Evolutionary conservation across 169 alveolate species (phyloP).

Genomic region (Toxoplasma gondii): DNA sequence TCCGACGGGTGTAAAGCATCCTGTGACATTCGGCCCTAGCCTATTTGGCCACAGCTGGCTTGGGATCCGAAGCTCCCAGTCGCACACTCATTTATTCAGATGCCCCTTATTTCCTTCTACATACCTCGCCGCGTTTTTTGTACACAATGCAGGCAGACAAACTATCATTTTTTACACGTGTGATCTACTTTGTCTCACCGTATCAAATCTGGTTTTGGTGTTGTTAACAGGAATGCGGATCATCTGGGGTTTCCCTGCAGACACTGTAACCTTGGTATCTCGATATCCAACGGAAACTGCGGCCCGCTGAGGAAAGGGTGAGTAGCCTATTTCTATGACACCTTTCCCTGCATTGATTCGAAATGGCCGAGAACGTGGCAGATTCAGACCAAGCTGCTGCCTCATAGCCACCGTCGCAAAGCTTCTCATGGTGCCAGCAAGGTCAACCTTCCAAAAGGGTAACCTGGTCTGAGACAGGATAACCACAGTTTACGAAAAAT

Average conservation of each 20-base stretch:
- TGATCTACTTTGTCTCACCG: background rate
- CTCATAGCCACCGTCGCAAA: background rate
- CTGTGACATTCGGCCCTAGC: too few relatives aligned
- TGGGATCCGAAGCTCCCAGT: too few relatives aligned
- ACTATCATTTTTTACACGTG: too few relatives aligned
- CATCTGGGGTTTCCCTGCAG: background rate
- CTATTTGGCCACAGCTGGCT: too few relatives aligned
- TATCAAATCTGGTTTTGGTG: background rate
- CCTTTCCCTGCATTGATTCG: background rate
- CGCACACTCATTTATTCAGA: too few relatives aligned
- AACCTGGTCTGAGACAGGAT: background rate
- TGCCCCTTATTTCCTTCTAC: too few relatives aligned
- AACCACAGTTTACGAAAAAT: background rate
- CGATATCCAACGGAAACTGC: background rate
- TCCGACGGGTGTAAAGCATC: too few relatives aligned
- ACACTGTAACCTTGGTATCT: background rate
- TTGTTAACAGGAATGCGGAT: background rate
- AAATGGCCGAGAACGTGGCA: background rate
- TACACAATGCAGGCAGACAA: too few relatives aligned
- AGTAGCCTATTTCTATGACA: background rate
- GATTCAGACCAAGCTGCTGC: background rate
- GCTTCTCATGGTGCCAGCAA: background rate
- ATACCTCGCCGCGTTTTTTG: too few relatives aligned
- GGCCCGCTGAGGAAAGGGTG: background rate
- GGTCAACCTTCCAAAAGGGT: slow-evolving; percentile 37